These are phyloP conservation scores for Colletotrichum trifolii DNA, from an alignment of 2,329 filamentous ascomycete species.

Conservation along the genomic window DNA sequence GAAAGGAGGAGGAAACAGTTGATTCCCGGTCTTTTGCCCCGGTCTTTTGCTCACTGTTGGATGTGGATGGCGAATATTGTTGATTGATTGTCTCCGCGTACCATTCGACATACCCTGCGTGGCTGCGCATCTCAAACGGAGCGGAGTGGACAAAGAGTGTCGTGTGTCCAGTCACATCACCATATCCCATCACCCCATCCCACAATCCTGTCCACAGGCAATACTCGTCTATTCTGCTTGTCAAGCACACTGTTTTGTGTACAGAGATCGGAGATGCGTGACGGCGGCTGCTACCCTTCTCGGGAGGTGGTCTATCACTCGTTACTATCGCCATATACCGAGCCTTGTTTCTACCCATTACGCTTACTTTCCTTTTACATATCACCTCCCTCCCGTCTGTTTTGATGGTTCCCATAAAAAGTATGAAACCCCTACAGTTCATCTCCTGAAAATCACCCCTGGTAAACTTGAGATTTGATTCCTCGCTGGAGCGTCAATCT, in stretches of 20 bases:
- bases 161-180: background rate
- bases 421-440: conserved; percentile 15
- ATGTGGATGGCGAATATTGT: background rate
- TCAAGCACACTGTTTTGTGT: too few species aligned
- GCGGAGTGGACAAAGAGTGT: background rate
- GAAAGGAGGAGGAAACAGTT: background rate
- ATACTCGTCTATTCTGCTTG: too few species aligned
- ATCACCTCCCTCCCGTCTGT: background rate
- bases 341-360: background rate
- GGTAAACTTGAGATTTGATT: conserved; percentile 1
- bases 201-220: too few species aligned
- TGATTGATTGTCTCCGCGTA: conserved; percentile 12
- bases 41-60: background rate
- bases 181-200: background rate
- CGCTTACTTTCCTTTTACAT: background rate
- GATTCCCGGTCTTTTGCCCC: background rate
- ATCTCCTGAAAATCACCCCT: conserved; percentile 10
- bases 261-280: too few species aligned
- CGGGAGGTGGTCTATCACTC: too few species aligned
- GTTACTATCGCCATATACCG: background rate
- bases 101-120: conserved; percentile 16
- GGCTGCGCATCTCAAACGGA: conserved; percentile 16
- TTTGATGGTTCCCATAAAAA: conserved; percentile 2
- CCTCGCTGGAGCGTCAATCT: background rate
- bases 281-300: too few species aligned